Percentiles rank a stretch among this genome's conserved stretches.
phyloP scores from a whole-genome alignment of 805 yeast genomes.

The Candida qinlingensis region DNA sequence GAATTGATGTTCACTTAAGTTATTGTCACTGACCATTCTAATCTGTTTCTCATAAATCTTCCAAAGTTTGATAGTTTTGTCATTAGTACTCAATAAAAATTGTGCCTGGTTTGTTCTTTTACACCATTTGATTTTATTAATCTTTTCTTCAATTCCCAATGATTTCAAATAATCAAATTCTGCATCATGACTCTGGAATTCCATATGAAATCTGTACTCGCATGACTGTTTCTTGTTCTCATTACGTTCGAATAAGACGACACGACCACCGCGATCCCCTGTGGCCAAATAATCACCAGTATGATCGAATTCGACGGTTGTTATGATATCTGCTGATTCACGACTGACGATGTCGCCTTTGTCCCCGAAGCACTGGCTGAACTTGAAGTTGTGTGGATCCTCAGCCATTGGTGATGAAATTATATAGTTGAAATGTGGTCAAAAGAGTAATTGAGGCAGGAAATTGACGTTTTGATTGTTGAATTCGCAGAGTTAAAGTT shows the following conservation, averaged over 20 bases:
- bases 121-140: conserved; percentile 96
- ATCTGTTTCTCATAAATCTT: conserved; percentile 88
- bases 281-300: conserved; percentile 95
- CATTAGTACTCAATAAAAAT: conserved; percentile 85
- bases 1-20: conserved; percentile 46
- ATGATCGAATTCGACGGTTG: conserved; percentile 94
- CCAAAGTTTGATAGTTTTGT: conserved; percentile 98
- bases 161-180: conserved; percentile 96
- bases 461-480: too few relatives aligned
- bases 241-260: conserved; percentile 90
- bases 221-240: conserved; percentile 65
- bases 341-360: conserved; percentile 96
- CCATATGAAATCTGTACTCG: conserved; percentile 93
- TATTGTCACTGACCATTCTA: conserved; percentile 88
- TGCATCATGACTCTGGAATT: conserved; percentile 97
- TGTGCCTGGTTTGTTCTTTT: conserved; percentile 85
- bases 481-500: neutral
- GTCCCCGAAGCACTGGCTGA: conserved; percentile 97
- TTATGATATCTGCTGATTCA: conserved; percentile 87
- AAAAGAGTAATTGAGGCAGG: too few relatives aligned
- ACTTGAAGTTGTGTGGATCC: conserved; percentile 46
- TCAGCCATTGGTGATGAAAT: conserved; percentile 21
- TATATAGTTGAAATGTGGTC: neutral
- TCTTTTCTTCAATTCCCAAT: conserved; percentile 95
- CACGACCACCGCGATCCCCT: conserved; percentile 98